phyloP scores from a whole-genome alignment of 2,329 filamentous ascomycete genomes.

The Dryadomyces quercus-mongolicae region DNA sequence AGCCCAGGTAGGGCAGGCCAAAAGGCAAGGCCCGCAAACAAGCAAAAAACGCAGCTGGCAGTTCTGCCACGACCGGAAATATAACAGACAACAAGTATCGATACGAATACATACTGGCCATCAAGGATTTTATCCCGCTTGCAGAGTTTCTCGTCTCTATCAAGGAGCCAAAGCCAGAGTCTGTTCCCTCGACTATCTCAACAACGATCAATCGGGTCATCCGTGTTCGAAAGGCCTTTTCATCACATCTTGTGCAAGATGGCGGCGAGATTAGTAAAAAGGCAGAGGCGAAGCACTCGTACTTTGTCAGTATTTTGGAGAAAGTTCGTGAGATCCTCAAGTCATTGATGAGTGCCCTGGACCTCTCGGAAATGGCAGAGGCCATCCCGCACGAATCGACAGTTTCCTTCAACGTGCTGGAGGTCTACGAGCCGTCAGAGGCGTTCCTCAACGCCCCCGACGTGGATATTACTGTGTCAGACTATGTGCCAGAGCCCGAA shows the following conservation, averaged over 20 bases:
- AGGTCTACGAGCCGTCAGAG: conserved; percentile 24
- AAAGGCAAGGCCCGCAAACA: no score
- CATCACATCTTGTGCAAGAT: conserved; percentile 10
- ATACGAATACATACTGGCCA: no score
- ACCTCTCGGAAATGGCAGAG: neutral
- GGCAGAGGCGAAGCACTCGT: conserved; percentile 13
- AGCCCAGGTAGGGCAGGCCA: no score
- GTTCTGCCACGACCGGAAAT: no score
- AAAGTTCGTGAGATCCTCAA: conserved; percentile 20
- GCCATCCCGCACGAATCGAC: neutral
- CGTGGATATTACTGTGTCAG: conserved; percentile 8
- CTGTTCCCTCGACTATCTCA: no score
- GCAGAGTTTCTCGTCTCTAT: no score
- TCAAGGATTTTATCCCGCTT: no score
- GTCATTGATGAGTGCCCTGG: conserved; percentile 9
- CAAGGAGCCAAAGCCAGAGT: no score
- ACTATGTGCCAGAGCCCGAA: conserved; percentile 21
- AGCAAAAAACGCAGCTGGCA: no score
- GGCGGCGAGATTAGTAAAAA: conserved; percentile 7
- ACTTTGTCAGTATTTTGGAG: conserved; percentile 24
- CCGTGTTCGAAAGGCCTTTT: conserved; percentile 18
- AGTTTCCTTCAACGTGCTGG: neutral
- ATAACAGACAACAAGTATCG: no score
- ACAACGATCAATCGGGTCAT: conserved; percentile 29
- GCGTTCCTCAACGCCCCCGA: conserved; percentile 22